These are phyloP conservation scores for Suillus decipiens DNA, from an alignment of 768 basidiomycete genomes.

Conservation along the genomic window DNA sequence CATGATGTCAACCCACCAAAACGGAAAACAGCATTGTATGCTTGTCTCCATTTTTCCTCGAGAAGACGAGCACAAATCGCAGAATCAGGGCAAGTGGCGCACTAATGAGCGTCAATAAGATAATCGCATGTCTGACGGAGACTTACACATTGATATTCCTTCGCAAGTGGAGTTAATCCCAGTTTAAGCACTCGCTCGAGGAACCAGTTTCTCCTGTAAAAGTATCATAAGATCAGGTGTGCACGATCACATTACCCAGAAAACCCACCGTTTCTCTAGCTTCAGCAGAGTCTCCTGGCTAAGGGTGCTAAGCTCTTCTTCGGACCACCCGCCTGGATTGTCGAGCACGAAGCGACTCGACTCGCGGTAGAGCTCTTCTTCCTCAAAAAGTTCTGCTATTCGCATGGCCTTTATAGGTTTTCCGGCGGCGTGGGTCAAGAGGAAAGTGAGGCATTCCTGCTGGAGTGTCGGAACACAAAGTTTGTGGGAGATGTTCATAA, in stretches of 20 bases:
- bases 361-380: conserved; percentile 89
- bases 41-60: conserved; percentile 93
- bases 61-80: conserved; percentile 75
- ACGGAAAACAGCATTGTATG: conserved; percentile 82
- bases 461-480: conserved; percentile 83
- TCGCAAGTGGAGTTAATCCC: conserved; percentile 81
- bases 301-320: conserved; percentile 79
- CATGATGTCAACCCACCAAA: conserved; percentile 53
- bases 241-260: not conserved
- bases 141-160: conserved; percentile 92
- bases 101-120: conserved; percentile 44
- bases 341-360: conserved; percentile 90
- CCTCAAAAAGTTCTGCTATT: conserved; percentile 87
- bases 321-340: conserved; percentile 84
- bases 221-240: not conserved
- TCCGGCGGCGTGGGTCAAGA: conserved; percentile 91
- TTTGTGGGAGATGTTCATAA: conserved; percentile 90
- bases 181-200: conserved; percentile 92
- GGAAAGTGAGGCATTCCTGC: conserved; percentile 80
- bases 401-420: conserved; percentile 91
- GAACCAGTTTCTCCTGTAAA: conserved; percentile 85
- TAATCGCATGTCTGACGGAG: not conserved
- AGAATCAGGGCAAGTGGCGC: conserved; percentile 82
- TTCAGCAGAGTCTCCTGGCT: conserved; percentile 83
- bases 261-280: conserved; percentile 75